Conservation (phyloP, 495 filamentous ascomycete genomes). For the Thermochaetoides thermophila region DNA sequence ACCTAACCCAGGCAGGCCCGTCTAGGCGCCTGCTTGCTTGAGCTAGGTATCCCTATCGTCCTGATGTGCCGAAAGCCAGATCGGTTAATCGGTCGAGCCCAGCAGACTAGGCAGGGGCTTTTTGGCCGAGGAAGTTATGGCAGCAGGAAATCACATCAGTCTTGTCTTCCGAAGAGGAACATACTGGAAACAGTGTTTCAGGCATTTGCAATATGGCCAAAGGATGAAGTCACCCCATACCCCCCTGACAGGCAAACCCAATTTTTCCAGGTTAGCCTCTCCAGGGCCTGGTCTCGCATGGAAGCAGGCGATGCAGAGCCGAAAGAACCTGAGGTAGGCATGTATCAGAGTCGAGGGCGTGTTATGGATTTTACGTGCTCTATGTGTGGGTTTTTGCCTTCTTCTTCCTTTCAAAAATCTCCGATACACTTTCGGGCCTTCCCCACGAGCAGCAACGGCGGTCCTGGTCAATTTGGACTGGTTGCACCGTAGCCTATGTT, state of each 20-base stretch:
- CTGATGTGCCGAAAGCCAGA: constrained; percentile 5
- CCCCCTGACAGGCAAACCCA: constrained; percentile 13
- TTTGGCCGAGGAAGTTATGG: constrained; percentile 11
- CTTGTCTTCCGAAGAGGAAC: constrained; percentile 14
- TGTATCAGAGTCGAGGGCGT: no score
- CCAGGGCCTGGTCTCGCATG: constrained; percentile 6
- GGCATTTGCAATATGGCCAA: constrained; percentile 23
- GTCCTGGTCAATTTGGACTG: neutral
- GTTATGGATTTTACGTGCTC: neutral
- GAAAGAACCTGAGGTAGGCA: neutral
- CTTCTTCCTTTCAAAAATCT: constrained; percentile 1
- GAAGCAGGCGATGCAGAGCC: constrained; percentile 4
- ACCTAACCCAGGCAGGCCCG: no score
- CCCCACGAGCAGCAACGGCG: no score
- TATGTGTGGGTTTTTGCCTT: neutral
- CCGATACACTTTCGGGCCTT: no score
- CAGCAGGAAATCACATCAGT: no score
- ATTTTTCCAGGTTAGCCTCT: constrained; percentile 22
- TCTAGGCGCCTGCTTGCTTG: no score
- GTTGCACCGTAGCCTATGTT: no score
- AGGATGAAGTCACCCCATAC: constrained; percentile 24
- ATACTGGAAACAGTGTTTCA: constrained; percentile 24
- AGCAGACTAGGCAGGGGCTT: constrained; percentile 8
- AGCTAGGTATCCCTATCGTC: no score
- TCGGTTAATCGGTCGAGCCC: constrained; percentile 27